Base-by-base conservation (phyloP, 805 yeast species). In the Hanseniaspora osmophila region DNA sequence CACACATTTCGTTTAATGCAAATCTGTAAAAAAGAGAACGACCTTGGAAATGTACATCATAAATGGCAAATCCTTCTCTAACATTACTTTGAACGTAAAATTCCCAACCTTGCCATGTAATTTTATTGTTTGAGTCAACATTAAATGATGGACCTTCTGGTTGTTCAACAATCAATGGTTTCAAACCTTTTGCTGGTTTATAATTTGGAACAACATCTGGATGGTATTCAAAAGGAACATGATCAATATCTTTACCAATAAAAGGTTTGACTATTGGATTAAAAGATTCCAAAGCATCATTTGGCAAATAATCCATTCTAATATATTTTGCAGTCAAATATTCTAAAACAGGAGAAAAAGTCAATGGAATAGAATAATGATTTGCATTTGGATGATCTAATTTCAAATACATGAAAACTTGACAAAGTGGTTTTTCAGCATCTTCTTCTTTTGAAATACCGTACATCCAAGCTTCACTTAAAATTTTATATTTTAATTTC, bases 51-150 rank as follows among this genome's bases (percentile, higher is more conserved):
- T 67, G 67, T 44, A 77, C 78, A 53, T 83, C 84, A 61, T 83
- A 82, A 32, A 83, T 52, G 30, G 80, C 90, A 54, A 80, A 70
- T 52, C 94, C 94, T 65, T 83, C 94, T 69, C 94, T 77, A 44
- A 74, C 77, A 55, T 78, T 77, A 43, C 83, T 67, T 44, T 77
- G 71, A 39, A 77, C 83, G 60, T 80, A 72, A 66, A 83, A 80
- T 60, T 78, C 80, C 92, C 92, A 83, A 19, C 80, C 86, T 66
- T 80, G 90, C 94, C 94, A 83, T 48, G 66, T 63, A 52, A 84
- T 71, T 58, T 77, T 76, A 50, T 74, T 66, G 37, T 80, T 81
- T n/a, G 42, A 41, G 16, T 71, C 70, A 41, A 77, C 65, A 18
- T 70, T 55, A 67, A 79, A 83, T 2, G 85, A 77, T 11, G 87